Evolutionary conservation across 2,329 filamentous ascomycete species (phyloP).

Genomic region (Apiospora phragmitis): DNA sequence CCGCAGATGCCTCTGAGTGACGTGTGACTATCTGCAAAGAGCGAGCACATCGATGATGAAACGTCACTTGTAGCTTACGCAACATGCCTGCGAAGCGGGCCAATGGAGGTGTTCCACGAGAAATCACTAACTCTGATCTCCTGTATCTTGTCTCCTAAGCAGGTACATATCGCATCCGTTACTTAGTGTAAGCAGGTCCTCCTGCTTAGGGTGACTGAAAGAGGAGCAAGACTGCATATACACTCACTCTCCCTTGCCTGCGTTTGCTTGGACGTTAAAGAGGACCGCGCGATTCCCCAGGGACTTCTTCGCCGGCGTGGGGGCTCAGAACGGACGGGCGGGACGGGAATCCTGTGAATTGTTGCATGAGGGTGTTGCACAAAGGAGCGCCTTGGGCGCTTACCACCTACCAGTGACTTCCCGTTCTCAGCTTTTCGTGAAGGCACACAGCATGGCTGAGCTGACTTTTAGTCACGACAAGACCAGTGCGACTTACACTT

Average conservation of each 20-base stretch:
- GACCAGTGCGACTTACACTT: not conserved
- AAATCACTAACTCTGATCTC: not conserved
- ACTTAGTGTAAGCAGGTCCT: not conserved
- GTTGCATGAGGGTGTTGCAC: constrained; percentile 1
- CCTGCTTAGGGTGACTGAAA: not conserved
- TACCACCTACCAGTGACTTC: not conserved
- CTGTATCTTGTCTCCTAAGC: not conserved
- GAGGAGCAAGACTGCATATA: not conserved
- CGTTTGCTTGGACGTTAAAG: not conserved
- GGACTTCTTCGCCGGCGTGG: not conserved
- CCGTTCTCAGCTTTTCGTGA: not conserved
- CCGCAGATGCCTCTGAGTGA: not conserved
- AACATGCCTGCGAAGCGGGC: not conserved
- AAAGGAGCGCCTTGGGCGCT: not conserved
- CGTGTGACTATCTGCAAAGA: not conserved
- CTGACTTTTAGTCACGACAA: not conserved
- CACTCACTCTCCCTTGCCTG: too few species aligned
- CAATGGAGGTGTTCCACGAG: not conserved
- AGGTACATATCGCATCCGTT: not conserved
- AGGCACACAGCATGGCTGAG: not conserved
- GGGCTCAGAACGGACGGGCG: not conserved
- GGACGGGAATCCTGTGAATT: not conserved
- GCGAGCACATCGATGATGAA: not conserved
- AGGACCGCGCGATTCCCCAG: not conserved
- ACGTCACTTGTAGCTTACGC: not conserved